Percentiles rank a stretch among this genome's conserved stretches.
Conservation (phyloP, 495 filamentous ascomycete genomes). For the Neurospora sp. region DNA sequence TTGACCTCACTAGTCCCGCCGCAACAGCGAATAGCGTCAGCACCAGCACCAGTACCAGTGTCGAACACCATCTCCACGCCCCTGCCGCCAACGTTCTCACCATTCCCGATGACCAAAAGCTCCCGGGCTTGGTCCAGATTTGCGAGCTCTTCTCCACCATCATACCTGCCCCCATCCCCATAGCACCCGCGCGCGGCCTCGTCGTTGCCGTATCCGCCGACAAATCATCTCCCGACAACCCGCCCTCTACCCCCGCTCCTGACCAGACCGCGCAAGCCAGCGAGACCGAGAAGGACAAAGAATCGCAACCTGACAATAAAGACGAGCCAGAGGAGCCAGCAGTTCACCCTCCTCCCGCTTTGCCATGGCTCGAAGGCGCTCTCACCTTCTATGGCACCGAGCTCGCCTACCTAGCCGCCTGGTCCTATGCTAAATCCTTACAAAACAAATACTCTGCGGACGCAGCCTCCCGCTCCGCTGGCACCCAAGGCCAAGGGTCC, state of each 20-base stretch:
- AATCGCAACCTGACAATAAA: neutral
- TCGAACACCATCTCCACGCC: constrained; percentile 3
- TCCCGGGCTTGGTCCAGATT: constrained; percentile 24
- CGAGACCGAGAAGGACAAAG: neutral
- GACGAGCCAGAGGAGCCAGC: neutral
- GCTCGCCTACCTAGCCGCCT: constrained; percentile 49
- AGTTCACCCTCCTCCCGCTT: neutral
- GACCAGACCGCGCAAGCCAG: neutral
- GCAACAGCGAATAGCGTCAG: constrained; percentile 8
- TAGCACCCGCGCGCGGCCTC: neutral
- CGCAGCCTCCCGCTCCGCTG: neutral
- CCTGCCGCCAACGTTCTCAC: neutral
- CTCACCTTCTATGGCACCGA: constrained; percentile 69
- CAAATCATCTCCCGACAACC: neutral
- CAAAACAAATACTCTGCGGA: neutral
- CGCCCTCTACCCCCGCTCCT: constrained; percentile 3
- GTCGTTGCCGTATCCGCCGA: neutral
- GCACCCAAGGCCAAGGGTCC: neutral
- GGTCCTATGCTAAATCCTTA: constrained; percentile 41
- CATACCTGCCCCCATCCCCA: constrained; percentile 6
- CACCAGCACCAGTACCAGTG: constrained; percentile 13
- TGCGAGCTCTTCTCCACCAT: constrained; percentile 24
- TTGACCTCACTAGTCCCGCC: constrained; percentile 24
- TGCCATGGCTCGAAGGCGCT: constrained; percentile 49
- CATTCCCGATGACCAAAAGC: constrained; percentile 8